Evolutionary conservation across 495 filamentous ascomycete genomes (phyloP), one percentile per base, ranked within the genome.

Genomic region (Aspergillus cavernicola): DNA sequence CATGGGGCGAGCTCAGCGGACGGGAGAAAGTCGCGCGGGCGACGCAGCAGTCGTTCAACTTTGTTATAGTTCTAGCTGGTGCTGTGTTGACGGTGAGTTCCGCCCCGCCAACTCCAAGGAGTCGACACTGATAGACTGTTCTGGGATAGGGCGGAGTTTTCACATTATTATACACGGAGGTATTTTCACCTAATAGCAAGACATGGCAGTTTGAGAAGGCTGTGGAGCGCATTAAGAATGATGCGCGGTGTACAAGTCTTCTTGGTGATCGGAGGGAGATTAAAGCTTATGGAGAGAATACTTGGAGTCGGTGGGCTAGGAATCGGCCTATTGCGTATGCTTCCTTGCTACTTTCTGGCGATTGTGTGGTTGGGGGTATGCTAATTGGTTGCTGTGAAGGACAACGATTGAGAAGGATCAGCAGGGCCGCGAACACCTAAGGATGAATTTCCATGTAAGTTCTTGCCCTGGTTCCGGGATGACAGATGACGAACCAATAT

Each of bases 41-140:
- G 20, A 89, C 90, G 10, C 92, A 96, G 66, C 93, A 97, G 59
- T 84, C 87, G 11, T 85, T 93, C 68, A 97, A 96, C 73, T 82
- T 96, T 26, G 75, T 84, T 50, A 67, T 95, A 32, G 81, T 97
- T 2, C 46, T 92, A 7, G 74, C 85, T 5, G 93, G 95, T 31
- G 67, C 89, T 18, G 78, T 84, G 12, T 65, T 90, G 50, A 96
- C 92, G 33, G 89, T 90, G 15, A 45, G 53, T 54, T 28, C 4
- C 24, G 9, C 9, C 9, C 24, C 4, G 22, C 22, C 35, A 4
- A 38, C 35, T n/a, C n/a, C n/a, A n/a, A n/a, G n/a, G n/a, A n/a
- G n/a, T n/a, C n/a, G n/a, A n/a, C n/a, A n/a, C n/a, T n/a, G n/a
- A n/a, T n/a, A n/a, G n/a, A n/a, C n/a, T n/a, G n/a, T n/a, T n/a